Evolutionary conservation across 108 stramenopile genomes (phyloP).

Genomic region (Skeletonema potamos): DNA sequence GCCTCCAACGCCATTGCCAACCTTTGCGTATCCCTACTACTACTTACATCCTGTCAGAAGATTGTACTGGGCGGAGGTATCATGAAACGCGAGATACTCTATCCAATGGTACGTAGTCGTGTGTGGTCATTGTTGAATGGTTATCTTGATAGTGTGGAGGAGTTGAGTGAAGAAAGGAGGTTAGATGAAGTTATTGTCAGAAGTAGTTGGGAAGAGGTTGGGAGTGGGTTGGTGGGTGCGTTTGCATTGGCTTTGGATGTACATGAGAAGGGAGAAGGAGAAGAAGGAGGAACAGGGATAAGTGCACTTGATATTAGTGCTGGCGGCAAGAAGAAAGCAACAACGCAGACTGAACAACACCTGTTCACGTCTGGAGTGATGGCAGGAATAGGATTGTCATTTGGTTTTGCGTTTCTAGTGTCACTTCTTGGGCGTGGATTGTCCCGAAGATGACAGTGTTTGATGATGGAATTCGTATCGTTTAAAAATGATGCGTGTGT

Average conservation of each 20-base stretch:
- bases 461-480: not conserved
- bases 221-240: slow-evolving; percentile 40
- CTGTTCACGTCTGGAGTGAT: slow-evolving; percentile 10
- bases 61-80: slow-evolving; percentile 95
- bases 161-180: slow-evolving; percentile 14
- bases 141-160: slow-evolving; percentile 73
- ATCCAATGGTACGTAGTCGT: slow-evolving; percentile 60
- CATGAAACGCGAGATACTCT: slow-evolving; percentile 77
- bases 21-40: slow-evolving; percentile 82
- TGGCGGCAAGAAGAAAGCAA: not conserved
- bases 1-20: slow-evolving; percentile 92
- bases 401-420: slow-evolving; percentile 3
- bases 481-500: no score
- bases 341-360: not conserved
- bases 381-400: slow-evolving; percentile 16
- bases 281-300: not conserved
- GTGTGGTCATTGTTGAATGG: slow-evolving; percentile 83
- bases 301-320: no score
- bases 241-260: slow-evolving; percentile 33
- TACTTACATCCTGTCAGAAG: slow-evolving; percentile 79
- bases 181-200: slow-evolving; percentile 32
- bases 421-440: not conserved
- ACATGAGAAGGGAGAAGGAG: not conserved
- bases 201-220: slow-evolving; percentile 21
- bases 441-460: not conserved